Evolutionary conservation across 306 rosid species (phyloP), one percentile per base, ranked within the genome.

Genomic region (Malus fusca): DNA sequence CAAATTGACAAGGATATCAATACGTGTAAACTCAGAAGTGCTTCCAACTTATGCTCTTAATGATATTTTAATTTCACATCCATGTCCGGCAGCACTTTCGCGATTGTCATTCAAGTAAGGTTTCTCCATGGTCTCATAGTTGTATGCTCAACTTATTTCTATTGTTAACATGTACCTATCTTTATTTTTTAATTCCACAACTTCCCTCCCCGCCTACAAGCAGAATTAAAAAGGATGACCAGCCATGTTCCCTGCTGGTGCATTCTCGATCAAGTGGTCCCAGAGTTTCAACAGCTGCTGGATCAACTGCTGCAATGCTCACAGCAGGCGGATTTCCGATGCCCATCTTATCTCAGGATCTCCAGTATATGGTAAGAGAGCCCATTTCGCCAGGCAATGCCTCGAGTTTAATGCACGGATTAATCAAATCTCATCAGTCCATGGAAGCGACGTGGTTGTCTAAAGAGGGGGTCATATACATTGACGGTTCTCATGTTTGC

Each of bases 231-330:
- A 82, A 80, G 59, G 87, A 83, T 30, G 85, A 78, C 66, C 89
- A 80, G 66, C 80, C 85, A 30, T 68, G 65, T 81, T 83, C 82
- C 17, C 91, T 84, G 13, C 76, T 78, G 46, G 86, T 88, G 77
- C 84, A 85, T 82, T 81, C 88, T 76, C 91, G 97, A 70, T 95
- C 98, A 77, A 95, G 98, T 66, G 97, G 98, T 73, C 84, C 92
- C 23, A 85, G 97, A 83, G 88, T 95, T 77, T 95, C 97, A 31
- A 83, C 98, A 8, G 96, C 92, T 59, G 92, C 97, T 2, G 97
- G 98, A 80, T 89, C 98, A 80, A 90, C 98, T 1, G 97, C 97
- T 72, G 97, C 98, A 44, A 92, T 95, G 98, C 93, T 53, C 48
- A 90, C 97, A 31, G 96, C 98, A 11, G 97, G 97, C 30, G 97